A percentile compares a stretch with the other conserved stretches of the same genome.
phyloP scores from a whole-genome alignment of 2,329 filamentous ascomycete species.

The Fusarium buharicum region DNA sequence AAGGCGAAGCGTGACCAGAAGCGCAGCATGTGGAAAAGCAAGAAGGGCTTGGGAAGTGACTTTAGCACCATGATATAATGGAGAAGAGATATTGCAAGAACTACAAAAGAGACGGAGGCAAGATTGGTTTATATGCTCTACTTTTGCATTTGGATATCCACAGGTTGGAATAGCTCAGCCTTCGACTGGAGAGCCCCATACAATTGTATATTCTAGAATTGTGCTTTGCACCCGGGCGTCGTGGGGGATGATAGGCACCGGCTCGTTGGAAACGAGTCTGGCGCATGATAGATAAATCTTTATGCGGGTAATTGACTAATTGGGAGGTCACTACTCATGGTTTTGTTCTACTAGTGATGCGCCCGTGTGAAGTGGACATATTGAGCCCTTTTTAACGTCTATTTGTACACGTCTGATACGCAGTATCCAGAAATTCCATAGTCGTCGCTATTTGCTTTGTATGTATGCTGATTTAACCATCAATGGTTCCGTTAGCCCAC shows the following conservation, averaged over 20 bases:
- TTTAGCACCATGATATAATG: slow-evolving; percentile 59
- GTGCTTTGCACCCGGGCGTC: slow-evolving; percentile 45
- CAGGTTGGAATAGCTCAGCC: slow-evolving; percentile 38
- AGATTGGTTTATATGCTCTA: slow-evolving; percentile 46
- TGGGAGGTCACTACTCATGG: slow-evolving; percentile 32
- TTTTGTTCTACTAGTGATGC: slow-evolving; percentile 3
- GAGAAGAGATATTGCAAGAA: slow-evolving; percentile 26
- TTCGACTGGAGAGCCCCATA: slow-evolving; percentile 26
- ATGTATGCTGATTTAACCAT: slow-evolving; percentile 48
- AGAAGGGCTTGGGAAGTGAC: slow-evolving; percentile 64
- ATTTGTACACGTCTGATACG: slow-evolving; percentile 2
- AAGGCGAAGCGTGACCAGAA: slow-evolving; percentile 75
- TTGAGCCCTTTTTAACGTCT: slow-evolving; percentile 2
- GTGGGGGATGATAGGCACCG: slow-evolving; percentile 42
- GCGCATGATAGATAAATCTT: slow-evolving; percentile 48
- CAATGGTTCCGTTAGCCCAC: slow-evolving; percentile 78
- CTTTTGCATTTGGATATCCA: slow-evolving; percentile 44
- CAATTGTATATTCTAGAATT: slow-evolving; percentile 48
- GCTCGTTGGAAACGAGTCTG: slow-evolving; percentile 40
- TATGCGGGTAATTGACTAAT: slow-evolving; percentile 48
- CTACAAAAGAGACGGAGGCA: slow-evolving; percentile 39
- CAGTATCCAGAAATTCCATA: slow-evolving; percentile 2
- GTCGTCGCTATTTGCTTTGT: slow-evolving; percentile 18
- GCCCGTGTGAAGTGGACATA: slow-evolving; percentile 18
- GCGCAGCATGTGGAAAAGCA: slow-evolving; percentile 71